These are phyloP conservation scores for Microstegium vimineum DNA, from an alignment of 176 grass and related monocot species.

Conservation along the genomic window DNA sequence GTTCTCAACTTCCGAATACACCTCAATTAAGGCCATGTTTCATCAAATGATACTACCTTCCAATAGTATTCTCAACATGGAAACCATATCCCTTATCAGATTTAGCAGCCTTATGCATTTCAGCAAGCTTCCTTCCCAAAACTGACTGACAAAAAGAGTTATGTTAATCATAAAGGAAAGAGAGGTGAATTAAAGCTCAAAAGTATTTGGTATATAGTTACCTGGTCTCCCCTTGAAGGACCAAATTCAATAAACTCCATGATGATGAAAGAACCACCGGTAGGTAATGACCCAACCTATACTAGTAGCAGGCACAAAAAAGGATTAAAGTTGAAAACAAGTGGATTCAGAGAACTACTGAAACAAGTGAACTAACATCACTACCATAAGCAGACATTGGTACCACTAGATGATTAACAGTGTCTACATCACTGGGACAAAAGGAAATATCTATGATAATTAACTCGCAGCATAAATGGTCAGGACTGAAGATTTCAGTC, in stretches of 20 bases:
- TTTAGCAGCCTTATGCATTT: slow-evolving; percentile 80
- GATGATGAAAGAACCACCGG: slow-evolving; percentile 88
- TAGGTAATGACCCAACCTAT: slow-evolving; percentile 69
- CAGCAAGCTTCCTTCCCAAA: slow-evolving; percentile 70
- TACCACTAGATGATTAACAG: not conserved
- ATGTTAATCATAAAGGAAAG: not conserved
- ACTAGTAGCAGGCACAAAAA: not conserved
- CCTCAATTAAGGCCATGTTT: not conserved
- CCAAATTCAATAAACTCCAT: slow-evolving; percentile 97
- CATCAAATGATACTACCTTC: slow-evolving; percentile 44
- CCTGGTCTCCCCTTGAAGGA: slow-evolving; percentile 72
- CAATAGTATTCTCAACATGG: slow-evolving; percentile 71
- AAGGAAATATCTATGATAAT: not conserved
- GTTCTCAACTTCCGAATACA: not conserved
- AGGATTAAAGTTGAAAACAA: not conserved
- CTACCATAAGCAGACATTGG: not conserved
- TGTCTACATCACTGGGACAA: not conserved
- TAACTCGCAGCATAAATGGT: not conserved
- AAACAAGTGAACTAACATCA: not conserved
- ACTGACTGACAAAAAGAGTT: slow-evolving; percentile 45
- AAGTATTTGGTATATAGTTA: slow-evolving; percentile 29
- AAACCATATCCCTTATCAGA: slow-evolving; percentile 74
- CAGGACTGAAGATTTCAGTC: not conserved
- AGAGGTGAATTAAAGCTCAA: not conserved
- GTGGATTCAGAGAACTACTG: not conserved